phyloP scores from a whole-genome alignment of 495 filamentous ascomycete genomes.

The Antarctomyces pellizariae region DNA sequence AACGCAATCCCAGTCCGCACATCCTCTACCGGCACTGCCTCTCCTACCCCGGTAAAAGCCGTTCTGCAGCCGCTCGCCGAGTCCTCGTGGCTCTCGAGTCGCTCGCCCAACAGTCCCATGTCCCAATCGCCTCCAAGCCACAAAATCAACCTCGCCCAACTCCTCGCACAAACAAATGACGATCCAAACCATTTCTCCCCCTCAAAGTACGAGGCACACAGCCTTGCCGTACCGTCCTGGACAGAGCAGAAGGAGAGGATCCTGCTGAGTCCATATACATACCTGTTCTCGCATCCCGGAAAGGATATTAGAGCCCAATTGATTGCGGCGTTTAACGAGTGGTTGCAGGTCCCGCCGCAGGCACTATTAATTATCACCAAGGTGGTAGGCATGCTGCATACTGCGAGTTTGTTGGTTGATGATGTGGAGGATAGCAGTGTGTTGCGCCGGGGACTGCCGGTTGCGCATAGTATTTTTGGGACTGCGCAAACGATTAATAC shows the following conservation, averaged over 20 bases:
- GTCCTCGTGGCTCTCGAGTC: constrained; percentile 26
- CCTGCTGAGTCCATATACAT: constrained; percentile 68
- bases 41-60: constrained; percentile 20
- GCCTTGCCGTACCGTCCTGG: no score
- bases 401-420: constrained; percentile 77
- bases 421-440: constrained; percentile 72
- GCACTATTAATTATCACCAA: constrained; percentile 63
- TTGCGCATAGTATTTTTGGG: constrained; percentile 87
- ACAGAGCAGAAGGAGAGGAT: constrained; percentile 51
- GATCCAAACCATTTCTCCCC: no score
- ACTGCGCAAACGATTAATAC: constrained; percentile 92
- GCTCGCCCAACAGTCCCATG: constrained; percentile 5
- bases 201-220: no score
- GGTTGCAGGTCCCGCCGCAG: constrained; percentile 60
- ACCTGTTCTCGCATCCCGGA: constrained; percentile 64
- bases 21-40: constrained; percentile 27
- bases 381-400: constrained; percentile 85
- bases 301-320: constrained; percentile 77
- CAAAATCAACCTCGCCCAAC: no score
- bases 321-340: constrained; percentile 76
- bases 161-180: no score
- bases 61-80: constrained; percentile 31
- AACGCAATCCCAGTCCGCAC: constrained; percentile 50
- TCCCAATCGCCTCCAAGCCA: no score
- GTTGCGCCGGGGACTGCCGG: constrained; percentile 71